phyloP scores from a whole-genome alignment of 306 rosid genomes.

The Casuarina glauca region DNA sequence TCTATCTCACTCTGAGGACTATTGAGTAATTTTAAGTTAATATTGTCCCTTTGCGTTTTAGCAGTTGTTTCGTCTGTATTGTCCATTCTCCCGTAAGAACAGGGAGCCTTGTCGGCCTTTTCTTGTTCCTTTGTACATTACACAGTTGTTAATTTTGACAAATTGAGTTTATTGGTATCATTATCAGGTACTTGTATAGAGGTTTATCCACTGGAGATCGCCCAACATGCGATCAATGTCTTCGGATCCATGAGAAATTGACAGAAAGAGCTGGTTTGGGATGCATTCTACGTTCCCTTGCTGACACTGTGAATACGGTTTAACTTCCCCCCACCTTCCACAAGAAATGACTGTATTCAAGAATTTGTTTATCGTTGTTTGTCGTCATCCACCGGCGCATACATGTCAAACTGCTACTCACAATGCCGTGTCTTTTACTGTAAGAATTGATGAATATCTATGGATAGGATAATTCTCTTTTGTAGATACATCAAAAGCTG shows the following conservation, averaged over 20 bases:
- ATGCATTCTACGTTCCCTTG: slow-evolving; percentile 83
- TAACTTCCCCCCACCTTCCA: slow-evolving; percentile 34
- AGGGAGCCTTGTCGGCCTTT: not conserved
- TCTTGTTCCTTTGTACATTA: not conserved
- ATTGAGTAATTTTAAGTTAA: not conserved
- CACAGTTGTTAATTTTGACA: not conserved
- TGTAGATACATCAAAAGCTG: not conserved
- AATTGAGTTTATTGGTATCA: slow-evolving; percentile 3
- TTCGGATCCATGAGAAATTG: slow-evolving; percentile 84
- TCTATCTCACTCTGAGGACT: not conserved
- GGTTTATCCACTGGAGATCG: slow-evolving; percentile 97
- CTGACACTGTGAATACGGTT: slow-evolving; percentile 86
- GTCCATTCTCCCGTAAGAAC: no score
- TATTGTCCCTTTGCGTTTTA: no score
- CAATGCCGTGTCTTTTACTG: not conserved
- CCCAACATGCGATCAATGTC: slow-evolving; percentile 92
- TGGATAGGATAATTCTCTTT: not conserved
- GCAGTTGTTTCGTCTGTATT: no score
- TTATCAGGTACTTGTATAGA: slow-evolving; percentile 80
- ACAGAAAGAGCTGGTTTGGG: slow-evolving; percentile 93
- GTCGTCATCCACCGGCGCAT: slow-evolving; percentile 19
- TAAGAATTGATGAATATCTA: not conserved
- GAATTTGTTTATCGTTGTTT: not conserved
- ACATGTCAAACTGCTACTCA: slow-evolving; percentile 16
- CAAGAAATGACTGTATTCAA: not conserved